These are phyloP conservation scores for Meredithiella fracta DNA, from an alignment of 2,329 filamentous ascomycete species.

Conservation along the genomic window DNA sequence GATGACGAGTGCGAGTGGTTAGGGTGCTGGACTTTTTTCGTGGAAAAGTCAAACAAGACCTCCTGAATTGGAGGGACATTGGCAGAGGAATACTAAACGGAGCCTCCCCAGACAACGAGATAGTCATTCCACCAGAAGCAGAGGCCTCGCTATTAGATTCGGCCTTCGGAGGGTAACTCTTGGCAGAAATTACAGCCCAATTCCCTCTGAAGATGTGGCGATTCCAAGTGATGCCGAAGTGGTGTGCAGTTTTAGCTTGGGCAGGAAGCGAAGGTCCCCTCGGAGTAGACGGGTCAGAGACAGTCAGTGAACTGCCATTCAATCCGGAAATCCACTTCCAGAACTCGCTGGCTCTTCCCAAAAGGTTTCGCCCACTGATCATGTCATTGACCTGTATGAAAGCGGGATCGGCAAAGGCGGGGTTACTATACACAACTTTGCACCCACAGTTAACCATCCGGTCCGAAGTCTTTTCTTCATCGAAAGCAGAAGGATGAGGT, in stretches of 20 bases:
- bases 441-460: neutral
- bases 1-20: constrained; percentile 6
- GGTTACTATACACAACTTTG: constrained; percentile 23
- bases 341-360: constrained; percentile 17
- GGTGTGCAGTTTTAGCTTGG: constrained; percentile 14
- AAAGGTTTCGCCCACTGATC: neutral
- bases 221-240: constrained; percentile 25
- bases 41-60: constrained; percentile 11
- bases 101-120: constrained; percentile 1
- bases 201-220: constrained; percentile 21
- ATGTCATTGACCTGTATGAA: constrained; percentile 19
- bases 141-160: constrained; percentile 1
- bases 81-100: constrained; percentile 3
- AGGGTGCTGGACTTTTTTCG: neutral
- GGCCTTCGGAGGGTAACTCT: constrained; percentile 18
- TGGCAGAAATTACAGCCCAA: constrained; percentile 27
- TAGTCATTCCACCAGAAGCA: constrained; percentile 5
- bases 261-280: constrained; percentile 16
- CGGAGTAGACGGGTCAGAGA: neutral
- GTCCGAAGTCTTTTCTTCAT: constrained; percentile 1
- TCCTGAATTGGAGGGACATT: constrained; percentile 10
- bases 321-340: constrained; percentile 24
- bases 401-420: constrained; percentile 18
- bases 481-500: neutral
- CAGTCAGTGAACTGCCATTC: neutral